Percentiles rank a stretch among this genome's conserved stretches.
phyloP scores from a whole-genome alignment of 306 rosid species.

The Prunus armeniaca region DNA sequence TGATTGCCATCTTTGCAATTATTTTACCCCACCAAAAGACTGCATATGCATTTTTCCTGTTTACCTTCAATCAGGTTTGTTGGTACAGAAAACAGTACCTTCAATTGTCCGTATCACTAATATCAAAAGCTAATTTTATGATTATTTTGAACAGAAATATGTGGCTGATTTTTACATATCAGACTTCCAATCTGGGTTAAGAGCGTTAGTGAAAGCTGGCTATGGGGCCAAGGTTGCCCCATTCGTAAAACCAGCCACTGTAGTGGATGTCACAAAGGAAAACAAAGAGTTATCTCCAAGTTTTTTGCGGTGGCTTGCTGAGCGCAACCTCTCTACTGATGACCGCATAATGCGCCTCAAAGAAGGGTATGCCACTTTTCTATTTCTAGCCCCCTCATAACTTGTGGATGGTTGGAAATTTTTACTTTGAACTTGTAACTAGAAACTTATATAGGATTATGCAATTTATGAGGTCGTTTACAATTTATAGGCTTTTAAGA shows the following conservation, averaged over 20 bases:
- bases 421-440: not conserved
- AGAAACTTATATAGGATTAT: not conserved
- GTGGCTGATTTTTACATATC: conserved; percentile 91
- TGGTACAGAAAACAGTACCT: not conserved
- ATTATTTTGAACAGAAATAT: conserved; percentile 59
- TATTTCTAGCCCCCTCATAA: not conserved
- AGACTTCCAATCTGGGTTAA: conserved; percentile 91
- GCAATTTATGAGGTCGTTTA: not conserved
- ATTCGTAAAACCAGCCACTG: conserved; percentile 75
- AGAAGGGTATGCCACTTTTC: conserved; percentile 69
- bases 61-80: not conserved
- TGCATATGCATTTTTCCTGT: not conserved
- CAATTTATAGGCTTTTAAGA: conserved; percentile 1
- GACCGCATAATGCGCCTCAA: conserved; percentile 87
- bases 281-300: conserved; percentile 82
- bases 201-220: conserved; percentile 96
- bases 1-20: not conserved
- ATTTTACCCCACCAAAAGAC: not conserved
- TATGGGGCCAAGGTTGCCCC: conserved; percentile 93
- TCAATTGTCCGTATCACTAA: not conserved
- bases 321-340: conserved; percentile 79
- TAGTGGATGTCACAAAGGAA: conserved; percentile 66
- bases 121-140: conserved; percentile 14
- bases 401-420: not conserved
- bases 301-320: conserved; percentile 85